phyloP scores from a whole-genome alignment of 768 basidiomycete species.

The Calvatia gigantea region DNA sequence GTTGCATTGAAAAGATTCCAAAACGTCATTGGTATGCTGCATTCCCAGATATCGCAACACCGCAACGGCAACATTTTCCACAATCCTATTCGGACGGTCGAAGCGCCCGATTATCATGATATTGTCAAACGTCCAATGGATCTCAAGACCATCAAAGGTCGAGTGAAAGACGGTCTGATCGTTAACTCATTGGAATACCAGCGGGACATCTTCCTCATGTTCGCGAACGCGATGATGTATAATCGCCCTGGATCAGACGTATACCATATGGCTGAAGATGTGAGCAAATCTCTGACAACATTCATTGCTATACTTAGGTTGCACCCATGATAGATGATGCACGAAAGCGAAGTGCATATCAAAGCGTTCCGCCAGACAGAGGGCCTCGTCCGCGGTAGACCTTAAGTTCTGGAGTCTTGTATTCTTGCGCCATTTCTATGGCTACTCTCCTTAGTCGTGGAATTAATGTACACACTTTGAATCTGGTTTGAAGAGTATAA shows the following conservation, averaged over 20 bases:
- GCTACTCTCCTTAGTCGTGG: neutral
- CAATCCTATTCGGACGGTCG: constrained; percentile 82
- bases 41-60: constrained; percentile 80
- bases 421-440: neutral
- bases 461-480: neutral
- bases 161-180: constrained; percentile 81
- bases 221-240: constrained; percentile 97
- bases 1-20: constrained; percentile 72
- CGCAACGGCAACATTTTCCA: constrained; percentile 89
- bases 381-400: constrained; percentile 41
- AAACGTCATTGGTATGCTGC: constrained; percentile 75
- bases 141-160: constrained; percentile 87
- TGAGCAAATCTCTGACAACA: constrained; percentile 34
- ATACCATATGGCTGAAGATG: constrained; percentile 89
- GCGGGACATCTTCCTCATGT: constrained; percentile 89
- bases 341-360: constrained; percentile 30
- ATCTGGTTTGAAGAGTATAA: neutral
- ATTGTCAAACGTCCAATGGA: constrained; percentile 96
- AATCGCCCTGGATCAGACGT: constrained; percentile 85
- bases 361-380: constrained; percentile 70
- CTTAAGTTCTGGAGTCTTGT: constrained; percentile 6
- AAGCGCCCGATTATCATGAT: constrained; percentile 89
- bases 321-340: constrained; percentile 25
- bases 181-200: constrained; percentile 83
- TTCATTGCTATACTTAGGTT: neutral